phyloP scores from a whole-genome alignment of 768 basidiomycete species.

The Lactarius sp. region DNA sequence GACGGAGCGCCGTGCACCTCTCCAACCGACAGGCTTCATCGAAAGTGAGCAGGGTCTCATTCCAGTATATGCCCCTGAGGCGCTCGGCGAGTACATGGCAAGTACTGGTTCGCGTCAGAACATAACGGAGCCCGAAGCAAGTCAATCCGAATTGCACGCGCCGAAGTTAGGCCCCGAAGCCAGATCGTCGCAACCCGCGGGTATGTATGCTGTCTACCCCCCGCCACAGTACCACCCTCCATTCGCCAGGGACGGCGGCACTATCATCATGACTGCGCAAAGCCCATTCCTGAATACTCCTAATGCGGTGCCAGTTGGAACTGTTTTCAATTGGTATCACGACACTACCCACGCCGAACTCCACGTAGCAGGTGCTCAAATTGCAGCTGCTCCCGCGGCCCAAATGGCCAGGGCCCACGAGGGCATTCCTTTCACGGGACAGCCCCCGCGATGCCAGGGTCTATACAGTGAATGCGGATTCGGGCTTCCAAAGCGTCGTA shows the following conservation, averaged over 20 bases:
- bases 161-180: neutral
- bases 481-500: conserved; percentile 12
- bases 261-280: conserved; percentile 6
- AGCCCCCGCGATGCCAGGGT: neutral
- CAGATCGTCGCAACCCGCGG: conserved; percentile 1
- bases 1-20: conserved; percentile 37
- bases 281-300: neutral
- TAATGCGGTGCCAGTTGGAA: conserved; percentile 9
- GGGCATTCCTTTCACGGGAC: neutral
- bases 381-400: neutral
- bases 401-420: neutral
- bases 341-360: conserved; percentile 5
- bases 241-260: conserved; percentile 3
- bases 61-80: conserved; percentile 61
- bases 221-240: conserved; percentile 16
- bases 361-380: neutral
- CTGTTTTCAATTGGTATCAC: conserved; percentile 16
- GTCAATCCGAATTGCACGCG: conserved; percentile 19
- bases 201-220: conserved; percentile 12
- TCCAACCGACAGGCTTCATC: conserved; percentile 63
- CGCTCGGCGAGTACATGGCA: conserved; percentile 64
- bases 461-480: conserved; percentile 9
- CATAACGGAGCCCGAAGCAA: conserved; percentile 25
- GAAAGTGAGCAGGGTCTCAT: conserved; percentile 69
- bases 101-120: conserved; percentile 32